Evolutionary conservation across 225 moss, liverwort and hornwort genomes (phyloP).

Genomic region (Antitrichia curtipendula): DNA sequence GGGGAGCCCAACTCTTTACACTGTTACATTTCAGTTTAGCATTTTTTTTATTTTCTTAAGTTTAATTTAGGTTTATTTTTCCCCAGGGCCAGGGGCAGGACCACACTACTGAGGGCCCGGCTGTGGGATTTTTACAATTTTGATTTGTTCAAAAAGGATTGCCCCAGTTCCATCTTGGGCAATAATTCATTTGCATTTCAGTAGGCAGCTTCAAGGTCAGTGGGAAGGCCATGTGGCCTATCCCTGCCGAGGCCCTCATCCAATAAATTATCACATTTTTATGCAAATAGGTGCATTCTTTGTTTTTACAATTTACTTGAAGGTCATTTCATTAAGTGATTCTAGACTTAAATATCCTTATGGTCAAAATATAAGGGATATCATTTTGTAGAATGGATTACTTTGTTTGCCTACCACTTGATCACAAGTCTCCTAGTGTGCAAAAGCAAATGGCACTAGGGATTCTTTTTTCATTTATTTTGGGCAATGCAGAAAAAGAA

Average conservation of each 20-base stretch:
- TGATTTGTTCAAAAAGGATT: too few species aligned
- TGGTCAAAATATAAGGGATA: neutral
- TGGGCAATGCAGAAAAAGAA: fast-evolving
- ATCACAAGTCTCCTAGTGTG: too few species aligned
- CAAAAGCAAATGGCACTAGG: neutral
- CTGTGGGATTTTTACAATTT: neutral
- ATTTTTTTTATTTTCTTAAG: fast-evolving
- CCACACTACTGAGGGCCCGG: neutral
- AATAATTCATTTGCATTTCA: too few species aligned
- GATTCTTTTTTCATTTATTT: neutral
- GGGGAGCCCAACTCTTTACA: neutral
- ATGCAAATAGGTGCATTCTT: neutral
- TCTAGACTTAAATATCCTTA: neutral
- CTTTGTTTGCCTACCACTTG: neutral
- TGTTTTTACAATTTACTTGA: fast-evolving
- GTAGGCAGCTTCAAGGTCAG: neutral
- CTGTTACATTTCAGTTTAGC: neutral
- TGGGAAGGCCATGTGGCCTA: neutral
- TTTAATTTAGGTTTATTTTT: neutral
- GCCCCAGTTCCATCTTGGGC: too few species aligned
- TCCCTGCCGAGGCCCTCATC: neutral
- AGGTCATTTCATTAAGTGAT: neutral
- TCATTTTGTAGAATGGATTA: neutral
- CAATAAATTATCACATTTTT: neutral
- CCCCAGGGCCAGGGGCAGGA: too few species aligned